phyloP scores from a whole-genome alignment of 306 rosid species.

The Arachis hypogaea region DNA sequence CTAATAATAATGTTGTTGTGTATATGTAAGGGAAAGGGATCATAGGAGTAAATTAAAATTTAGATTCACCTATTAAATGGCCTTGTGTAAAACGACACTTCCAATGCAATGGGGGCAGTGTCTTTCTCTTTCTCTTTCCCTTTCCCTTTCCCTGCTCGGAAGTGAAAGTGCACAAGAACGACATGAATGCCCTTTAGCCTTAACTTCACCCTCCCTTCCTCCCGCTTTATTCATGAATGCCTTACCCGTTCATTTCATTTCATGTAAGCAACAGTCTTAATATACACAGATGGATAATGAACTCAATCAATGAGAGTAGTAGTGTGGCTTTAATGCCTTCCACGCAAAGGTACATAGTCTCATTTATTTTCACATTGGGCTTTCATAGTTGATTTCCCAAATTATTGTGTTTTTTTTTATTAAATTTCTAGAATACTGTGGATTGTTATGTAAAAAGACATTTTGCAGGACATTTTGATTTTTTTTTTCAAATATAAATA shows the following conservation, averaged over 20 bases:
- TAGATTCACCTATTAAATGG: slow-evolving; percentile 37
- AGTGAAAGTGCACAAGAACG: slow-evolving; percentile 40
- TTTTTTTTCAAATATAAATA: too few relatives aligned
- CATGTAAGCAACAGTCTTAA: slow-evolving; percentile 21
- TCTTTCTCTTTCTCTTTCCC: neutral
- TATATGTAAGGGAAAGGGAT: neutral
- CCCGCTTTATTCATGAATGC: slow-evolving; percentile 40
- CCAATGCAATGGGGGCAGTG: slow-evolving; percentile 8
- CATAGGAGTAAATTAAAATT: slow-evolving; percentile 11
- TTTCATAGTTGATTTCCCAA: too few relatives aligned
- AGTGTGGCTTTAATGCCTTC: slow-evolving; percentile 24
- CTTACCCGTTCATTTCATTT: slow-evolving; percentile 16
- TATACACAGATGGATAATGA: slow-evolving; percentile 26
- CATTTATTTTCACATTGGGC: too few relatives aligned
- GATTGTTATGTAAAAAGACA: too few relatives aligned
- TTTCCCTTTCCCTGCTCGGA: slow-evolving; percentile 23
- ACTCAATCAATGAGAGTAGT: slow-evolving; percentile 26
- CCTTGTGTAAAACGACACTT: slow-evolving; percentile 30
- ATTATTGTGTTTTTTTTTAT: too few relatives aligned
- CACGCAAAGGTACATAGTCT: too few relatives aligned
- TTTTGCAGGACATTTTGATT: too few relatives aligned
- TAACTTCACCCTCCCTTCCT: neutral
- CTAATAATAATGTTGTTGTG: neutral
- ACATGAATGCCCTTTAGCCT: slow-evolving; percentile 43
- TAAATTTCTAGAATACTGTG: too few relatives aligned